Evolutionary conservation across 2,329 filamentous ascomycete species (phyloP).

Genomic region (Trichoderma simmonsii): DNA sequence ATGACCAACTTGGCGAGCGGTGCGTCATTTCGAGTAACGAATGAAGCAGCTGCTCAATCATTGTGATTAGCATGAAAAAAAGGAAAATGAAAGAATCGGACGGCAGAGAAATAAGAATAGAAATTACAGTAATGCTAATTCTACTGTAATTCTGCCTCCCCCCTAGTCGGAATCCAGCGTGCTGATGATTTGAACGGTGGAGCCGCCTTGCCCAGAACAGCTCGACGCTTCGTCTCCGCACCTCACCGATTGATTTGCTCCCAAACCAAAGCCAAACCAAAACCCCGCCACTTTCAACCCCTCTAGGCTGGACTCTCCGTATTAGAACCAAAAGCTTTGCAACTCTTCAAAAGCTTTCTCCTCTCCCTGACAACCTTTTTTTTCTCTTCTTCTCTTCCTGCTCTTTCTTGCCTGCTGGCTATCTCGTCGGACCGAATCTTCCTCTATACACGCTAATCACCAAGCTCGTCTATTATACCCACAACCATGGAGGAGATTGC

Average conservation of each 20-base stretch:
- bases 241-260: constrained; percentile 25
- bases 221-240: constrained; percentile 24
- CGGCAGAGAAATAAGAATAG: not conserved
- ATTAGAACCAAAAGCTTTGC: constrained; percentile 11
- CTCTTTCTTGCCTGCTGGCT: not conserved
- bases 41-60: not conserved
- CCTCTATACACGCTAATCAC: constrained; percentile 16
- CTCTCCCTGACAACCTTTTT: not conserved
- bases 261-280: constrained; percentile 25
- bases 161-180: not conserved
- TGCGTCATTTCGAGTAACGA: not conserved
- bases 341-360: not conserved
- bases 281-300: constrained; percentile 32
- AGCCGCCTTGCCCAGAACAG: not conserved
- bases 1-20: not conserved
- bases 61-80: not conserved
- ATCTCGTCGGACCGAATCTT: not conserved
- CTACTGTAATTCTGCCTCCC: not conserved
- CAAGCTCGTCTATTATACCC: not conserved
- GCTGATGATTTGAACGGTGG: constrained; percentile 7
- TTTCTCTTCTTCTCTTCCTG: not conserved
- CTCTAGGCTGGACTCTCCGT: constrained; percentile 20
- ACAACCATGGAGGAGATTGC: constrained; percentile 91
- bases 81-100: not conserved
- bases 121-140: not conserved